These are phyloP conservation scores for Syzygium grande DNA, from an alignment of 345 rosid species.

Conservation along the genomic window DNA sequence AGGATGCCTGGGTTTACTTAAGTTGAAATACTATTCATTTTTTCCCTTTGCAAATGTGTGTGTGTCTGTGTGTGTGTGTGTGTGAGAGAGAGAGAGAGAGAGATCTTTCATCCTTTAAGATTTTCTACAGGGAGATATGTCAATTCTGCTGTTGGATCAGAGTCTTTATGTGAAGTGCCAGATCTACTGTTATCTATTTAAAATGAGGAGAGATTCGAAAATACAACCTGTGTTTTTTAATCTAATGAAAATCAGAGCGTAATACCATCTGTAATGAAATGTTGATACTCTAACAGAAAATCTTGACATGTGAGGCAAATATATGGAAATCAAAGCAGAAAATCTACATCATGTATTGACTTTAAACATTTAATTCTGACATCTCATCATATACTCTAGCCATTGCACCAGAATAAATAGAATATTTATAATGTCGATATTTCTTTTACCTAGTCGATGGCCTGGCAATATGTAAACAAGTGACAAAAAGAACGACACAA, in stretches of 20 bases:
- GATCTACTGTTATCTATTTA: neutral
- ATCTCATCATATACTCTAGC: neutral
- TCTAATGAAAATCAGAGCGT: neutral
- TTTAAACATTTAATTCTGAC: neutral
- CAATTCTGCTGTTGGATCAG: neutral
- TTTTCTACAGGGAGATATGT: neutral
- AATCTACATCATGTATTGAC: neutral
- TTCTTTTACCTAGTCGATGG: neutral
- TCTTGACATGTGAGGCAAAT: neutral
- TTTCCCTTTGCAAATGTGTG: neutral
- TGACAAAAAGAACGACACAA: neutral
- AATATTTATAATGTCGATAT: neutral
- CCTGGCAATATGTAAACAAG: neutral
- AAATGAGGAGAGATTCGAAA: neutral
- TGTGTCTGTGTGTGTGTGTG: neutral
- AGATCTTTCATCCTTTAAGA: neutral
- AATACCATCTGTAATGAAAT: neutral
- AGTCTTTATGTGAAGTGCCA: neutral
- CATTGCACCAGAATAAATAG: neutral
- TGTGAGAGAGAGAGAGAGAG: neutral
- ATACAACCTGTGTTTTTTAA: neutral
- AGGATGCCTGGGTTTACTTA: neutral
- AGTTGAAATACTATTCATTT: neutral
- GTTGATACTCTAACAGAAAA: neutral
- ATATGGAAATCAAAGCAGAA: neutral